Evolutionary conservation across 306 rosid species (phyloP), one percentile per base, ranked within the genome.

Genomic region (Vachellia pachyceras): DNA sequence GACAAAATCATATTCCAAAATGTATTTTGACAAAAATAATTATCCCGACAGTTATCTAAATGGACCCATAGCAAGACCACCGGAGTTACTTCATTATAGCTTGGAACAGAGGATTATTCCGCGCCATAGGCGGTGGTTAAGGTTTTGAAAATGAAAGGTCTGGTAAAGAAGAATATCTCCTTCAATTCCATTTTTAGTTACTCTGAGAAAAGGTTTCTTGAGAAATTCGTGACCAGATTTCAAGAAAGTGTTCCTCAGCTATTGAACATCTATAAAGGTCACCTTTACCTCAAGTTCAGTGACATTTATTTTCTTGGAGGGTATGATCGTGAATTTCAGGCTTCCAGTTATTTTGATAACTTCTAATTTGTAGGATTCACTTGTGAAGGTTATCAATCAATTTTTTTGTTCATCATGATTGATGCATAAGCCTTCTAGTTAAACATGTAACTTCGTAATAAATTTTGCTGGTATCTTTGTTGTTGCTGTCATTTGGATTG

Each of bases 51-150:
- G n/a, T n/a, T n/a, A n/a, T n/a, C n/a, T n/a, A n/a, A n/a, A n/a
- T n/a, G n/a, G 76, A 71, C 29, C n/a, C n/a, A 25, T 71, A 5
- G 60, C 11, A 29, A 29, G 0, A 15, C 29, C 0, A 15, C 60
- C 76, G 3, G 0, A 5, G 8, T 3, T 1, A 29, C 76, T 72
- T 6, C 42, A 42, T 10, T 15, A 14, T 33, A 25, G 11, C 76
- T 72, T 72, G 76, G 29, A 72, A 44, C 23, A 72, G 10, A 47
- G 76, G 25, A 47, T 72, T 29, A 68, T 68, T 68, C 76, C 76
- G 15, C 14, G 60, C n/a, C n/a, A 47, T 72, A 5, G 15, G 29
- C 57, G 4, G 23, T 47, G 0, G 1, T 15, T 47, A 47, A 72
- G 47, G 29, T 47, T 29, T 33, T 47, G 76, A 72, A 8, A 72